Conservation (phyloP, 2,329 filamentous ascomycete genomes). For the Trichoderma afroharzianum region DNA sequence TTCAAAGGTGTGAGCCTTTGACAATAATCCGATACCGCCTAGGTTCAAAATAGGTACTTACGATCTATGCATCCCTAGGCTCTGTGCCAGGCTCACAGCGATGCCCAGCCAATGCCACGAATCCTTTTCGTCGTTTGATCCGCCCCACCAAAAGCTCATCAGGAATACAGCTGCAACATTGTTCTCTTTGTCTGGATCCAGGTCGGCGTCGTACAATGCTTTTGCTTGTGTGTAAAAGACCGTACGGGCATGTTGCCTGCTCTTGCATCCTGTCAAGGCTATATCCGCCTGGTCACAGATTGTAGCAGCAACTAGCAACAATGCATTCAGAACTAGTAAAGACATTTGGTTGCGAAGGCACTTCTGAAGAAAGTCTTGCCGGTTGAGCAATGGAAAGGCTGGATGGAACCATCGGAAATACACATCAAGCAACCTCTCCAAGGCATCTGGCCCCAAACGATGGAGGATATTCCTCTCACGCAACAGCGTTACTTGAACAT, state of each 20-base stretch:
- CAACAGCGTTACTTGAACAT: neutral
- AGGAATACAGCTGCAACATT: neutral
- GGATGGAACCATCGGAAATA: conserved; percentile 2
- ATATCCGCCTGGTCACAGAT: neutral
- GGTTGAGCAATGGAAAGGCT: neutral
- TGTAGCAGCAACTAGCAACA: neutral
- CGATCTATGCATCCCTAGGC: conserved; percentile 4
- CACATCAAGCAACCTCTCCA: neutral
- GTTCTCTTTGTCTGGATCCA: neutral
- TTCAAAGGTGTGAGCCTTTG: neutral
- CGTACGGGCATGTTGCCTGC: neutral
- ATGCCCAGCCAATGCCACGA: conserved; percentile 2
- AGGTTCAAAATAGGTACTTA: neutral
- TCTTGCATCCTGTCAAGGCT: neutral
- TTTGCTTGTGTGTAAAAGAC: neutral
- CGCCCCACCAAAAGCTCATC: neutral
- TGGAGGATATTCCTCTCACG: neutral
- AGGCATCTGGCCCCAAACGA: neutral
- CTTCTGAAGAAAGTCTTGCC: neutral
- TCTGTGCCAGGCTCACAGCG: neutral
- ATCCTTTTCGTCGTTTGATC: neutral
- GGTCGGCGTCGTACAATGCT: neutral
- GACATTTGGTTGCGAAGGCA: conserved; percentile 1
- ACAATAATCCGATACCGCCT: too few species aligned
- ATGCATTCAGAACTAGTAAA: neutral